Base-by-base conservation (phyloP, 768 basidiomycete species). In the Mrakia frigida region DNA sequence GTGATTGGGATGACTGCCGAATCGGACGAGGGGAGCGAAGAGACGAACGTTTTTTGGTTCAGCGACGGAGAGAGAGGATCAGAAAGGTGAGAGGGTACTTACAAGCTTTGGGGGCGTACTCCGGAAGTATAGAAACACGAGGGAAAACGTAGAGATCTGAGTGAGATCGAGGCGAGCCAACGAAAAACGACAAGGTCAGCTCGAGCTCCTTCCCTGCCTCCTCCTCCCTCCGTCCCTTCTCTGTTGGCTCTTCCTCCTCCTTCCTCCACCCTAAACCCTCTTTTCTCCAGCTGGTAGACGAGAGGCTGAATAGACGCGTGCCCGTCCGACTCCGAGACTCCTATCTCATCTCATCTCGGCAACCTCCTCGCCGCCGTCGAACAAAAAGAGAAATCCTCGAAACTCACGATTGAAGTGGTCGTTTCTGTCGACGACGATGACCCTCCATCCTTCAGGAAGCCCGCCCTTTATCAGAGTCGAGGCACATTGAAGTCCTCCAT, bases 61-160 rank as follows among this genome's bases (percentile, higher is more conserved):
- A 31, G 21, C 13, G 52, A 65, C 10, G 43, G 5, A 25, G 25
- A 2, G 23, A 28, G 56, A 21, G 16, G n/a, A 61, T 4, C 25
- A 13, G 6, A 53, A 53, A 31, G 11, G n/a, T 53, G 16, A 63
- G 61, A 2, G 6, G 46, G n/a, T 5, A 52, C 70, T 39, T 16
- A 73, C 70, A 83, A 2, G 80, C 83, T 70, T 82, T 81, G 6
- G 79, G 77, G 6, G 73, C 41, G 28, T 78, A 81, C 46, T 81
- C 70, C 14, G 81, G 78, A 1, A 83, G 63, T 23, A 84, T 77
- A 18, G 82, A 78, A 69, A 80, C 83, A 69, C 83, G 77, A 9
- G 83, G 83, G 73, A 84, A 84, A 60, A 81, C 80, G 75, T 84
- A 84, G 56, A 83, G 79, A 75, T 84, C 83, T 83, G 61, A 4